Conservation (phyloP, 2,329 filamentous ascomycete species). For the Penicillium olsonii region DNA sequence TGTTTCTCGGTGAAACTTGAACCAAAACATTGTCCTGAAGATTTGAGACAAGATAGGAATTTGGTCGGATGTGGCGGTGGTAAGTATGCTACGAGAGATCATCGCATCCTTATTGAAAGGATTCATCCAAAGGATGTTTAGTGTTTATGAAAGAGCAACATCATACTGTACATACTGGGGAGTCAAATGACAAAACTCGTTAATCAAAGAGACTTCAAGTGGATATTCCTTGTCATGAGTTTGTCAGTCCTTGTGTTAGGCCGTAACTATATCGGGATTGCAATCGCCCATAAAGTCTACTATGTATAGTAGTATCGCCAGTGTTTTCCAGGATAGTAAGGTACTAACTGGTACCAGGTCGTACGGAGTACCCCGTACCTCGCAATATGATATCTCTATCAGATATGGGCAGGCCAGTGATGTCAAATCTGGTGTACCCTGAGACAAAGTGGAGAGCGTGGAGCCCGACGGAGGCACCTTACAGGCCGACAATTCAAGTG, state of each 20-base stretch:
- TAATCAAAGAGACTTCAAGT: too few relatives aligned
- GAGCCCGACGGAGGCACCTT: background rate
- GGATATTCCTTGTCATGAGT: too few relatives aligned
- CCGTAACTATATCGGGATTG: too few relatives aligned
- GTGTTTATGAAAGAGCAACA: background rate
- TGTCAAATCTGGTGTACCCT: conserved; percentile 3
- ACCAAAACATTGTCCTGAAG: background rate
- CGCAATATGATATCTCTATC: too few relatives aligned
- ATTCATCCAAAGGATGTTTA: background rate
- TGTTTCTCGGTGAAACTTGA: background rate
- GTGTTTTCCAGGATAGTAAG: too few relatives aligned
- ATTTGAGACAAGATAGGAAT: background rate
- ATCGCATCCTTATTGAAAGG: background rate
- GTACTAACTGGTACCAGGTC: too few relatives aligned
- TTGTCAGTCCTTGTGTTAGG: too few relatives aligned
- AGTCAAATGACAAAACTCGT: too few relatives aligned
- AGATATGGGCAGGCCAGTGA: background rate
- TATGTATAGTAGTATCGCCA: too few relatives aligned
- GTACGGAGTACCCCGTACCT: too few relatives aligned
- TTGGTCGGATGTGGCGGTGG: background rate
- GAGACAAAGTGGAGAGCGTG: conserved; percentile 10
- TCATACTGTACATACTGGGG: too few relatives aligned
- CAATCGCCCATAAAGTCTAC: too few relatives aligned
- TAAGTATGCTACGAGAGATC: background rate
- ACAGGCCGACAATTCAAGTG: background rate